phyloP scores from a whole-genome alignment of 2,329 filamentous ascomycete species.

The Colletotrichum aenigma region DNA sequence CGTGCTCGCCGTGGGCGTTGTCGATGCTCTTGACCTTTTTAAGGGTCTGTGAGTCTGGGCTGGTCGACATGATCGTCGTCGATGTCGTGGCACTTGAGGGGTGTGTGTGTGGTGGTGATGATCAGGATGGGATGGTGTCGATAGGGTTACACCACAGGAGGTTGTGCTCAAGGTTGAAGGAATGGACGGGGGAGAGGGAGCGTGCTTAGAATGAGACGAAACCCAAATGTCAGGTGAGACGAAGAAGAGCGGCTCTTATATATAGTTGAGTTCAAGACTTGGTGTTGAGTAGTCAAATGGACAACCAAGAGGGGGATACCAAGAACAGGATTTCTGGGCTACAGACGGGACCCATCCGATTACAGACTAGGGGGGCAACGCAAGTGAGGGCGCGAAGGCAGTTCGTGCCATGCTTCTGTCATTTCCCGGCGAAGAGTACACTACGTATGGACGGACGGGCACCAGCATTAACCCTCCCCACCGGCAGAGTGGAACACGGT shows the following conservation, averaged over 20 bases:
- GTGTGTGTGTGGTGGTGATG: not conserved
- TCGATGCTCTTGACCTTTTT: constrained; percentile 5
- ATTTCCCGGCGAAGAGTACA: not conserved
- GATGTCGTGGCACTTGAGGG: not conserved
- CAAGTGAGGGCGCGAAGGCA: not conserved
- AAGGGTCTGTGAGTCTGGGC: not conserved
- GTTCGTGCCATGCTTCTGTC: not conserved
- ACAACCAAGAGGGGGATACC: not conserved
- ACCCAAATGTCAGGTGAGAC: not conserved
- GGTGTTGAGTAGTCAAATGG: not conserved
- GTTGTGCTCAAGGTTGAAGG: not conserved
- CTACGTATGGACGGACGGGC: not conserved
- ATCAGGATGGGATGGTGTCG: not conserved
- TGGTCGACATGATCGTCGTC: not conserved
- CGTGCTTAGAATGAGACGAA: constrained; percentile 1
- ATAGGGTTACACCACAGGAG: not conserved
- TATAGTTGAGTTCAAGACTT: not conserved
- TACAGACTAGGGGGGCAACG: not conserved
- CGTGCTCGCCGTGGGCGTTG: constrained; percentile 1
- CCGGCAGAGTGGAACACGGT: not conserved
- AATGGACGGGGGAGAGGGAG: not conserved
- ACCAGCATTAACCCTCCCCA: not conserved
- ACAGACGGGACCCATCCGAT: not conserved
- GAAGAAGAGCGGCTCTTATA: not conserved
- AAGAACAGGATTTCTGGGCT: constrained; percentile 4